phyloP scores from a whole-genome alignment of 805 yeast genomes.

The Lachancea dasiensis region DNA sequence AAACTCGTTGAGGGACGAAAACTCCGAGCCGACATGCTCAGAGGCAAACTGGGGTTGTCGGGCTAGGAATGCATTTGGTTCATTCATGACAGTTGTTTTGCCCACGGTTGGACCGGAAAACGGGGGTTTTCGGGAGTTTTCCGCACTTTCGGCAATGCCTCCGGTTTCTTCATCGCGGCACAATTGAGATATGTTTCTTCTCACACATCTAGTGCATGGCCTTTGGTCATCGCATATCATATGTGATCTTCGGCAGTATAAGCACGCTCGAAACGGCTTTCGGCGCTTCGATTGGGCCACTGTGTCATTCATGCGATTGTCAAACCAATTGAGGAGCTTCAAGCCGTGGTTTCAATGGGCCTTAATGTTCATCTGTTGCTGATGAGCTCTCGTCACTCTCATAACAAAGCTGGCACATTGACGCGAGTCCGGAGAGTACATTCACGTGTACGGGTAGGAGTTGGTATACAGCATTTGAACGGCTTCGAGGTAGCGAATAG shows the following conservation, averaged over 20 bases:
- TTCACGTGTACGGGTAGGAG: too few relatives aligned
- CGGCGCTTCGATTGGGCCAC: slow-evolving; percentile 14
- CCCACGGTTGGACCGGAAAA: neutral
- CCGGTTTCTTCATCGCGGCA: slow-evolving; percentile 58
- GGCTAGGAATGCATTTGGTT: slow-evolving; percentile 16
- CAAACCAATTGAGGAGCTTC: too few relatives aligned
- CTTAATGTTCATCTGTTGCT: too few relatives aligned
- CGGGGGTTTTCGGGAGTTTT: slow-evolving; percentile 4
- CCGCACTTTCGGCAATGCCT: slow-evolving; percentile 9
- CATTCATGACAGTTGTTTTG: neutral
- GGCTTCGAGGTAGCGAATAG: too few relatives aligned
- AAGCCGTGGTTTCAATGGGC: too few relatives aligned
- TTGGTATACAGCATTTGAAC: too few relatives aligned
- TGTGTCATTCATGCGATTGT: slow-evolving; percentile 5
- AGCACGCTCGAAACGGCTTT: slow-evolving; percentile 52
- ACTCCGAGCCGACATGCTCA: slow-evolving; percentile 90
- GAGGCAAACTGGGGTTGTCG: slow-evolving; percentile 80
- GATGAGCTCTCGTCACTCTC: too few relatives aligned
- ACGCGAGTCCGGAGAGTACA: too few relatives aligned
- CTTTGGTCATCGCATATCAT: slow-evolving; percentile 83
- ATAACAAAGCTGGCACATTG: too few relatives aligned
- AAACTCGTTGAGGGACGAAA: slow-evolving; percentile 83
- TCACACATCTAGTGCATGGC: slow-evolving; percentile 71
- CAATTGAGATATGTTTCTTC: slow-evolving; percentile 80
- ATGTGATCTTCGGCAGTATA: slow-evolving; percentile 87